Base-by-base conservation (phyloP, 2,329 filamentous ascomycete genomes). In the Tolypocladium album region DNA sequence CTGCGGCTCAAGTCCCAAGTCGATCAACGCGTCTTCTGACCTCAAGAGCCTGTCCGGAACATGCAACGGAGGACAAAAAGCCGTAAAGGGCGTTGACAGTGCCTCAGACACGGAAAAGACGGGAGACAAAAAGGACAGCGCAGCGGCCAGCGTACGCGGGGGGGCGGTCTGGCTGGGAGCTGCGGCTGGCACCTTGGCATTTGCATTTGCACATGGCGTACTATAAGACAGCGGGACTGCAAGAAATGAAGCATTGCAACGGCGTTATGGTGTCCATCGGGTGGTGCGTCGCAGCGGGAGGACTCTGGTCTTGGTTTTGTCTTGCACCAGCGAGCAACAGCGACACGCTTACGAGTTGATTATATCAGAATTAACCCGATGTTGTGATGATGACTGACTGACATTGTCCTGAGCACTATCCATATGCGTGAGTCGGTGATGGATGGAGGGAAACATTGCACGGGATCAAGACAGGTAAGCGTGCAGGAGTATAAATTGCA, bases 1-100 rank as follows among this genome's bases (percentile, higher is more conserved):
- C 71, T 83, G 80, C 67, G 79, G 78, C 62, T 58, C 66, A 15
- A 59, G 60, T 9, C 56, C 67, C 52, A 36, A 63, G 20, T 53
- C 62, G 24, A 69, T 69, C 57, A 60, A 59, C 15, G 22, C 53
- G 0, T 57, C 60, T 4, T 61, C 62, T 0, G 53, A 62, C 27
- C 59, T 69, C 27, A 34, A 59, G n/a, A 59, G 58, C 27, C 50
- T 68, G 15, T 20, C 57, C 15, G 65, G 66, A 34, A 27, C 42
- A 13, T 69, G 67, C 58, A 55, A 38, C 55, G 52, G 31, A 24
- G 52, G 31, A n/a, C 27, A 59, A 17, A 55, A n/a, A 34, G 45
- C 31, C 5, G 62, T 27, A 17, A 34, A 55, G 58, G 24, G 11
- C 20, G 12, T 9, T 3, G 27, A 2, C 15, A 40, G 11, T 36